Conservation (phyloP, 805 yeast genomes). For the Lipomyces starkeyi region DNA sequence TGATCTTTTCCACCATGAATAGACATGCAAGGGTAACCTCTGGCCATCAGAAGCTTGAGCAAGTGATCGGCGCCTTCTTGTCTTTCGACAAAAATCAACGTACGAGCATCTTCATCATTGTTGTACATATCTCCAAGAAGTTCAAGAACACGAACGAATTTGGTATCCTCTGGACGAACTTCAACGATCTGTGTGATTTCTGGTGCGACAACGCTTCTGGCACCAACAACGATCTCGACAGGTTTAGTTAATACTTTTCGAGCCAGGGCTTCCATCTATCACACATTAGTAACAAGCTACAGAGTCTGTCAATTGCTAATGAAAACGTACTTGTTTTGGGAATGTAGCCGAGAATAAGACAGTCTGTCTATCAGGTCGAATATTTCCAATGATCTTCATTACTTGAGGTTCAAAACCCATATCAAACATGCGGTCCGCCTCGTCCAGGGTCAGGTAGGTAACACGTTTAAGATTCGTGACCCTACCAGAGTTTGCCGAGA, state of each 20-base stretch:
- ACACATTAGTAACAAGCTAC: background rate
- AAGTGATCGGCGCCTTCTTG: constrained; percentile 85
- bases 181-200: constrained; percentile 77
- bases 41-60: constrained; percentile 56
- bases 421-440: constrained; percentile 96
- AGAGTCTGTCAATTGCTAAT: background rate
- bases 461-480: constrained; percentile 69
- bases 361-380: constrained; percentile 86
- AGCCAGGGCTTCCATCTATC: constrained; percentile 77
- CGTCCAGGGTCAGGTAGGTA: constrained; percentile 88
- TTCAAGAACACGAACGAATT: constrained; percentile 61
- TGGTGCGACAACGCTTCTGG: constrained; percentile 77
- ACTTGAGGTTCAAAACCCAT: constrained; percentile 98
- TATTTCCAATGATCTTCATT: constrained; percentile 71
- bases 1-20: constrained; percentile 95
- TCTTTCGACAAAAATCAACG: constrained; percentile 83
- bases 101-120: constrained; percentile 47
- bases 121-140: constrained; percentile 57
- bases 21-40: constrained; percentile 65
- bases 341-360: constrained; percentile 94
- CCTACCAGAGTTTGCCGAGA: constrained; percentile 82
- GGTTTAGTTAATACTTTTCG: constrained; percentile 66
- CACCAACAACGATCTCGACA: constrained; percentile 78
- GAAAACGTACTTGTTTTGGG: constrained; percentile 51
- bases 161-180: constrained; percentile 60